Evolutionary conservation across 352 stramenopile species (phyloP).

Genomic region (Aphanomyces invadans): DNA sequence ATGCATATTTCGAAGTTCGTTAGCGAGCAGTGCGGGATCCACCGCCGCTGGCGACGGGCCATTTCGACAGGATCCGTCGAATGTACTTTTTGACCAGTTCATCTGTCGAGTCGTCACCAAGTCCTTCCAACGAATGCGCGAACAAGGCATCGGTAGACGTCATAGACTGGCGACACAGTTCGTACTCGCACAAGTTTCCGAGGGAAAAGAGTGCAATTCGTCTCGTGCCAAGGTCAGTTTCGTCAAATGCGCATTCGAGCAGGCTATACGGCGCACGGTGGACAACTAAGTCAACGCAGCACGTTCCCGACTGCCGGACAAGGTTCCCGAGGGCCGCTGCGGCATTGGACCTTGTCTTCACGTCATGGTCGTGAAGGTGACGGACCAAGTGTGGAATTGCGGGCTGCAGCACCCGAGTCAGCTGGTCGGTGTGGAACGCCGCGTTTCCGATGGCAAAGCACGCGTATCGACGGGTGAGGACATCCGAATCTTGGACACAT

Average conservation of each 20-base stretch:
- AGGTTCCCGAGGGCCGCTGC: slow-evolving; percentile 88
- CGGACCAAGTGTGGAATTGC: slow-evolving; percentile 57
- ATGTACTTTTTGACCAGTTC: slow-evolving; percentile 70
- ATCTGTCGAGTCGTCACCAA: slow-evolving; percentile 53
- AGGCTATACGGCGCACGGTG: slow-evolving; percentile 58
- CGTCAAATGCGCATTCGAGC: slow-evolving; percentile 52
- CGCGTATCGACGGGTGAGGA: slow-evolving; percentile 85
- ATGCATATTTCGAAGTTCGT: too few species aligned
- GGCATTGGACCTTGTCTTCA: slow-evolving; percentile 90
- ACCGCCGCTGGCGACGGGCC: not conserved
- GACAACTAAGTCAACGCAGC: slow-evolving; percentile 62
- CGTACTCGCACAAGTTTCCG: slow-evolving; percentile 83
- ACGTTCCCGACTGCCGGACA: slow-evolving; percentile 77
- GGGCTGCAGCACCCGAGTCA: slow-evolving; percentile 66
- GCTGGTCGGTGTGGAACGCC: slow-evolving; percentile 75
- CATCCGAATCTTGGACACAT: slow-evolving; percentile 53
- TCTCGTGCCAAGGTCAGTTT: slow-evolving; percentile 49
- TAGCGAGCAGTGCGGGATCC: not conserved
- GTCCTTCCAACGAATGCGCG: slow-evolving; percentile 34
- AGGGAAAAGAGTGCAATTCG: slow-evolving; percentile 89
- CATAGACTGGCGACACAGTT: slow-evolving; percentile 54
- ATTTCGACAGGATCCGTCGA: slow-evolving; percentile 49
- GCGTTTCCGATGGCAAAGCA: slow-evolving; percentile 93
- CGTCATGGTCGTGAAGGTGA: slow-evolving; percentile 67
- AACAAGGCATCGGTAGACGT: slow-evolving; percentile 36